Evolutionary conservation across 2,329 filamentous ascomycete species (phyloP).

Genomic region (Pochonia chlamydosporia): DNA sequence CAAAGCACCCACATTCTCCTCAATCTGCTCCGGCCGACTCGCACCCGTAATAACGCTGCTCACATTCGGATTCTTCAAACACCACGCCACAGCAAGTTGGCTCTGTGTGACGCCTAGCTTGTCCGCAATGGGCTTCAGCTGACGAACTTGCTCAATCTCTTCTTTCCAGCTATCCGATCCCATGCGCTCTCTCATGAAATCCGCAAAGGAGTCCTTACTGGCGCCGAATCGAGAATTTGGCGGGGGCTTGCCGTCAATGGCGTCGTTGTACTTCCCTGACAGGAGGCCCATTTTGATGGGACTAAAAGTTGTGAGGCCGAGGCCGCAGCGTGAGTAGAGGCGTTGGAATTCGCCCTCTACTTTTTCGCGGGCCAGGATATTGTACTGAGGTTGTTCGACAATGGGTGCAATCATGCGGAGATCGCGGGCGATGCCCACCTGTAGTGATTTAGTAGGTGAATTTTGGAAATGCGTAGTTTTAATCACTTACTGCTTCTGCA

Average conservation of each 20-base stretch:
- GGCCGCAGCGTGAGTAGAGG: slow-evolving; percentile 51
- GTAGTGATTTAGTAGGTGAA: slow-evolving; percentile 37
- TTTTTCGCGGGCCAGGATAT: slow-evolving; percentile 53
- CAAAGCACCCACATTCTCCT: slow-evolving; percentile 43
- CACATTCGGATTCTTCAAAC: slow-evolving; percentile 48
- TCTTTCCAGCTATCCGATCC: slow-evolving; percentile 45
- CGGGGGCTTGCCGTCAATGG: slow-evolving; percentile 31
- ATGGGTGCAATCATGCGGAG: slow-evolving; percentile 58
- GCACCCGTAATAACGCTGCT: slow-evolving; percentile 48
- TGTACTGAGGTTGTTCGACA: slow-evolving; percentile 64
- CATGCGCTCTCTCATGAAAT: slow-evolving; percentile 42
- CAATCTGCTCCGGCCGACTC: slow-evolving; percentile 44
- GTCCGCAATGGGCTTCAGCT: slow-evolving; percentile 47
- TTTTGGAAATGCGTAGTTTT: too few relatives aligned
- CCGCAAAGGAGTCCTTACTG: slow-evolving; percentile 46
- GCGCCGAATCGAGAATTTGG: slow-evolving; percentile 50
- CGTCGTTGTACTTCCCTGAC: slow-evolving; percentile 60
- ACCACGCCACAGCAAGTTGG: slow-evolving; percentile 48
- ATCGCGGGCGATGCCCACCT: slow-evolving; percentile 46
- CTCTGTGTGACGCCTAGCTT: slow-evolving; percentile 47
- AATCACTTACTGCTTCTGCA: slow-evolving; percentile 13
- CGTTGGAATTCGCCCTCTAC: slow-evolving; percentile 60
- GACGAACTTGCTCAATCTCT: slow-evolving; percentile 38
- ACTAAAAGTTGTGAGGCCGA: slow-evolving; percentile 58
- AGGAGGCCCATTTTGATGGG: slow-evolving; percentile 53